phyloP scores from a whole-genome alignment of 2,329 filamentous ascomycete species.

The Thelonectria discophora region DNA sequence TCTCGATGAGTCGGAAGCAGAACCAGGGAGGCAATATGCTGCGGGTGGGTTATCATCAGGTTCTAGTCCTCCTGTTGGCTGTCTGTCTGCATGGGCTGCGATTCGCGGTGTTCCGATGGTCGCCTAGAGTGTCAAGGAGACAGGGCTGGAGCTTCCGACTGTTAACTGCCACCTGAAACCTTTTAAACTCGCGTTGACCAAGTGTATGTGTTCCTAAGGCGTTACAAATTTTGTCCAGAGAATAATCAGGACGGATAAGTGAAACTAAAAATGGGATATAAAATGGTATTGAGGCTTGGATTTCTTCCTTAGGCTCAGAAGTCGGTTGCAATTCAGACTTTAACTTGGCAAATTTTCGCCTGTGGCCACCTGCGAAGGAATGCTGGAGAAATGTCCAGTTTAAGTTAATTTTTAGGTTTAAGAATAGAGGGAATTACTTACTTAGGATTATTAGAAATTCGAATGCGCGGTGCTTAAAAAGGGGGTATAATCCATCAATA shows the following conservation, averaged over 20 bases:
- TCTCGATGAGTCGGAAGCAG: too few relatives aligned
- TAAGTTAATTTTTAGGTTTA: neutral
- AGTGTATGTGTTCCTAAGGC: conserved; percentile 8
- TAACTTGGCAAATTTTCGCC: too few relatives aligned
- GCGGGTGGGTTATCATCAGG: too few relatives aligned
- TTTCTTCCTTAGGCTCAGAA: conserved; percentile 9
- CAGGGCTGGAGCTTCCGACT: neutral
- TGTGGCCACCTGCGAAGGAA: too few relatives aligned
- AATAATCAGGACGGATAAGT: conserved; percentile 1
- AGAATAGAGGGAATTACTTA: neutral
- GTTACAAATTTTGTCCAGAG: neutral
- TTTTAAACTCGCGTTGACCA: neutral
- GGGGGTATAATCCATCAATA: neutral
- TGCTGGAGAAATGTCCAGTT: too few relatives aligned
- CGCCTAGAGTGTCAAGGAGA: neutral
- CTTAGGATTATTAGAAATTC: conserved; percentile 9
- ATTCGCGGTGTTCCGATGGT: neutral
- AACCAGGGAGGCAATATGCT: too few relatives aligned
- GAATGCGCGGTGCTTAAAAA: conserved; percentile 10
- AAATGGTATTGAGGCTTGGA: conserved; percentile 5
- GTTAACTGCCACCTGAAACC: neutral
- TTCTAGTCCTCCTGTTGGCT: too few relatives aligned
- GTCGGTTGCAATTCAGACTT: too few relatives aligned
- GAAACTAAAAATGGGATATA: conserved; percentile 18
- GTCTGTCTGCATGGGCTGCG: too few relatives aligned